Conservation (phyloP, 2,329 filamentous ascomycete species). For the Onygenales sp. region DNA sequence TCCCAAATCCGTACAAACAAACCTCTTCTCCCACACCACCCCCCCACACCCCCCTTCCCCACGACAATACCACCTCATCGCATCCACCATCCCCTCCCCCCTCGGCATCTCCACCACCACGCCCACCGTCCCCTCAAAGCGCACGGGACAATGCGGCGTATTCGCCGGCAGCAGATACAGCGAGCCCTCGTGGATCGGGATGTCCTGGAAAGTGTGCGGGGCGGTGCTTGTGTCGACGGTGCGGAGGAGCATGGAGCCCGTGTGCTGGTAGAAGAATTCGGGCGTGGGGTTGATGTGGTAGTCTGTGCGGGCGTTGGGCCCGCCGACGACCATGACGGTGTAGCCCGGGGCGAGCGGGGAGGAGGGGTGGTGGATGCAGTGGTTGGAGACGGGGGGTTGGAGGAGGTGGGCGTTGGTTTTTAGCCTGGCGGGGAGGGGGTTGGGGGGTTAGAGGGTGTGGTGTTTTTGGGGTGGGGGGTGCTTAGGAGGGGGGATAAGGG, state of each 20-base stretch:
- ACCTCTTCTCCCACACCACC: constrained; percentile 75
- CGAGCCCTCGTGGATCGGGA: constrained; percentile 84
- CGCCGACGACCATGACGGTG: constrained; percentile 87
- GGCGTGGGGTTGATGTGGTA: constrained; percentile 97
- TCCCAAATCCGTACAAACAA: constrained; percentile 82
- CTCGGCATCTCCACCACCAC: constrained; percentile 83
- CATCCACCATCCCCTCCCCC: constrained; percentile 60
- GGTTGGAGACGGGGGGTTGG: constrained; percentile 92
- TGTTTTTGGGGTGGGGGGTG: constrained; percentile 5
- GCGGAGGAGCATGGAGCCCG: constrained; percentile 86
- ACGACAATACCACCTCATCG: constrained; percentile 82
- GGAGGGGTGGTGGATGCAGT: constrained; percentile 74
- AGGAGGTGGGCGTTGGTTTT: constrained; percentile 84
- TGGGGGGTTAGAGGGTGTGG: not conserved
- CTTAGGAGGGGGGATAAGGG: constrained; percentile 7
- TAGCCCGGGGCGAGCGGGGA: constrained; percentile 73
- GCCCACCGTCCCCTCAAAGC: constrained; percentile 89
- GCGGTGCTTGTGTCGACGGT: constrained; percentile 59
- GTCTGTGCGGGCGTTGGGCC: constrained; percentile 90
- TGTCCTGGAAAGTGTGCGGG: constrained; percentile 60
- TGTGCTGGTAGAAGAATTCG: constrained; percentile 97
- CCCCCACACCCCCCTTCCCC: constrained; percentile 64
- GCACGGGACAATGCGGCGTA: constrained; percentile 91
- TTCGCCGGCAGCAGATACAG: constrained; percentile 91
- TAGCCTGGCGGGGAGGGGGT: too few relatives aligned